phyloP scores from a whole-genome alignment of 257 asterid species.

The Ballota nigra region DNA sequence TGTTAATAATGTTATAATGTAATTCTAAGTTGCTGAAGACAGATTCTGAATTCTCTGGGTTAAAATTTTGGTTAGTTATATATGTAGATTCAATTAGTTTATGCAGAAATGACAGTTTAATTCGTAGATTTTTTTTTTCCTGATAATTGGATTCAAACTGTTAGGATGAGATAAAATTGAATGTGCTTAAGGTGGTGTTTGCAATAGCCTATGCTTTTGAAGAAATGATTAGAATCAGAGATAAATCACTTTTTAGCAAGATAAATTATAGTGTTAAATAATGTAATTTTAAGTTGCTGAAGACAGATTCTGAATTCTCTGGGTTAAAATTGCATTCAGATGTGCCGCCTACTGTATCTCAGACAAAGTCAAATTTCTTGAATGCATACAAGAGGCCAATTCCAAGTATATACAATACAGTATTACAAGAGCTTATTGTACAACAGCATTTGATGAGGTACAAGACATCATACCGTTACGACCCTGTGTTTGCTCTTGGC shows the following conservation, averaged over 20 bases:
- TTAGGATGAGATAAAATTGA: neutral
- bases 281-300: neutral
- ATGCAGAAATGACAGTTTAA: neutral
- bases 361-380: conserved; percentile 78
- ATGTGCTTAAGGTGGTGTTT: neutral
- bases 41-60: too few relatives aligned
- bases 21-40: too few relatives aligned
- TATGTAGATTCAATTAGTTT: neutral
- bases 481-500: conserved; percentile 91
- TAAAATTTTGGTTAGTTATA: neutral
- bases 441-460: conserved; percentile 87
- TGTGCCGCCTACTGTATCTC: conserved; percentile 80
- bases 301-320: conserved; percentile 20
- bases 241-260: neutral
- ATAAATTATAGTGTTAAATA: neutral
- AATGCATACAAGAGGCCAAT: conserved; percentile 86
- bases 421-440: conserved; percentile 85
- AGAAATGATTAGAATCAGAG: neutral
- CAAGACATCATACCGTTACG: conserved; percentile 77
- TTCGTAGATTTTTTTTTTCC: neutral
- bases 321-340: conserved; percentile 44
- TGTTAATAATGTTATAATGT: too few relatives aligned
- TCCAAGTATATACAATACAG: conserved; percentile 84
- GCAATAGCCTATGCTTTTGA: neutral
- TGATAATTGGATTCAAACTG: neutral